Evolutionary conservation across 495 filamentous ascomycete species (phyloP), one percentile per base, ranked within the genome.

Genomic region (Neurospora africana): DNA sequence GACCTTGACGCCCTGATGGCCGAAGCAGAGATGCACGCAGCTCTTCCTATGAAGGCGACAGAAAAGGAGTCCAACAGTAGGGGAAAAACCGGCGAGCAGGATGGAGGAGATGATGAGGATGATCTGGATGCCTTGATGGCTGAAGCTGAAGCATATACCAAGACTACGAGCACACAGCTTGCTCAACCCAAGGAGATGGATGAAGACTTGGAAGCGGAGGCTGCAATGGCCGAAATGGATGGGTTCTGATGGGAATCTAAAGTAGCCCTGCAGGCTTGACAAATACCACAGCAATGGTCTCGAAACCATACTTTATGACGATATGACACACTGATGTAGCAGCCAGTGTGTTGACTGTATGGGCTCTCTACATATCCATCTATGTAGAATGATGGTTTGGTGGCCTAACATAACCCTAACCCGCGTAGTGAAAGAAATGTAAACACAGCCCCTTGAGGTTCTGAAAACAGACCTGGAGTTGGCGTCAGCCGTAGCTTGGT

Each of bases 171-270:
- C 21, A 40, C 13, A 15, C 67, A 73, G n/a, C 23, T 13, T 35
- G 68, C 13, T n/a, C 30, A 68, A 33, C 40, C 71, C 10, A 19
- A 7, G 1, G 44, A 47, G 1, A 27, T 15, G 13, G 30, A 77
- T 83, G 68, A 15, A 39, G 73, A 83, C 27, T 87, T 85, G 75
- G 85, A 81, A 5, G 89, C 91, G 38, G 87, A 91, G 82, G 90
- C 88, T 68, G 89, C 85, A 5, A 89, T 92, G 89, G 89, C 85
- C 35, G 89, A 86, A 71, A 87, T 92, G 84, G 87, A 87, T 37
- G 88, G 81, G 9, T 76, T 87, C 68, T 91, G 87, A 88, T 91
- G 75, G 85, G 39, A 30, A 30, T 33, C 30, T 19, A 19, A 33
- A 65, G 53, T 4, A 65, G 53, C 27, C 53, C 30, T n/a, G n/a